Evolutionary conservation across 345 rosid species (phyloP), one percentile per base, ranked within the genome.

Genomic region (Populus alba): DNA sequence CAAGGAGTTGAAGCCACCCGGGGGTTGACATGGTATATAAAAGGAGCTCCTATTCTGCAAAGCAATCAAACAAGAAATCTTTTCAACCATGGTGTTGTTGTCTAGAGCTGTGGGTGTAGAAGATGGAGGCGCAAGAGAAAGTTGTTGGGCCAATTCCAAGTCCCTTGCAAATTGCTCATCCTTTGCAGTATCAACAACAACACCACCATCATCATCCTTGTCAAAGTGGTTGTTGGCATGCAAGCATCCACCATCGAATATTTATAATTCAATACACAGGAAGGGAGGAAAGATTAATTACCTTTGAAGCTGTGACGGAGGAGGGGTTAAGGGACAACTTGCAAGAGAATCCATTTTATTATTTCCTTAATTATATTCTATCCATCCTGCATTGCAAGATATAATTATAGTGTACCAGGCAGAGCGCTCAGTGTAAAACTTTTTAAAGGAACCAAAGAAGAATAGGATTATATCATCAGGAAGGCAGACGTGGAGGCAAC

Each of bases 191-290:
- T 51, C 57, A 51, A 9, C 62, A 22, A 8, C 25, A 55, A 41
- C 45, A 59, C 71, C 89, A 22, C 84, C 87, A 66, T 75, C 78
- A n/a, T 81, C 77, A 55, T 79, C 90, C 15, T 87, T 88, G 27
- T 89, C 92, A 43, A 94, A 92, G 83, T 94, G 98, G 77, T 84
- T 23, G 80, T 93, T 90, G 43, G 90, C 94, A 82, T 94, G 97
- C 71, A 97, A 92, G 80, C 83, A 70, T 33, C 67, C 49, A 29
- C 71, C 49, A 39, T 39, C 43, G 43, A 39, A 39, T 39, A 39
- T 39, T 1, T 39, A 39, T 39, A 39, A 39, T 39, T 39, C 43
- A 39, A 8, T 6, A 39, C 41, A 8, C 41, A 39, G 59, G 10
- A 53, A 20, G 20, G 59, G 20, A 53, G 59, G 7, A 20, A 53